Conservation (phyloP, 768 basidiomycete species). For the Paxillus ammoniavirescens region DNA sequence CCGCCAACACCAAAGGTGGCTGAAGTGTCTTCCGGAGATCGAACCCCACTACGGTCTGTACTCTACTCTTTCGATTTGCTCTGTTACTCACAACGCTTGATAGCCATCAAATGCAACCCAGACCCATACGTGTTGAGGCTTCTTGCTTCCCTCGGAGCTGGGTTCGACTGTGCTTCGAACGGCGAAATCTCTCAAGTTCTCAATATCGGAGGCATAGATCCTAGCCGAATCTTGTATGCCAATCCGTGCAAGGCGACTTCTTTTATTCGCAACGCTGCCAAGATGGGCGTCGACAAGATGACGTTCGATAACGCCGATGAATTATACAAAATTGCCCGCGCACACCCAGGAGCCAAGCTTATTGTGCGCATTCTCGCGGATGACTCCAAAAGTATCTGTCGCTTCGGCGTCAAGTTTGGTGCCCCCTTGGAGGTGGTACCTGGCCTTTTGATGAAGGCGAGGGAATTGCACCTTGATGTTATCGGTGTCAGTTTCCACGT, state of each 20-base stretch:
- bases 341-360: constrained; percentile 79
- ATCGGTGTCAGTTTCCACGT: constrained; percentile 98
- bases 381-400: constrained; percentile 92
- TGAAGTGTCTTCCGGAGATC: constrained; percentile 71
- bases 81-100: constrained; percentile 24
- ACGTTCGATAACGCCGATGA: constrained; percentile 99
- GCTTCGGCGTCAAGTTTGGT: constrained; percentile 95
- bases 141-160: constrained; percentile 84
- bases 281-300: constrained; percentile 84
- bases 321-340: constrained; percentile 84
- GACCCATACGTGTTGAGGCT: constrained; percentile 92
- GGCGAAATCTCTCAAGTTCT: constrained; percentile 87
- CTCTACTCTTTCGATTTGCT: constrained; percentile 13
- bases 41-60: constrained; percentile 89
- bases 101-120: constrained; percentile 98
- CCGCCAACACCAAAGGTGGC: constrained; percentile 83
- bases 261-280: constrained; percentile 84
- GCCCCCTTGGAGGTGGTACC: constrained; percentile 82
- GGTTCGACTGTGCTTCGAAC: constrained; percentile 97
- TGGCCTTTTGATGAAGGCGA: constrained; percentile 73
- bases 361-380: constrained; percentile 97
- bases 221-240: constrained; percentile 90
- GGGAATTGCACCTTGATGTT: constrained; percentile 77
- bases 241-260: constrained; percentile 98
- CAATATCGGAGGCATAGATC: constrained; percentile 66